Conservation (phyloP, 495 filamentous ascomycete species). For the Neurospora hispaniola region DNA sequence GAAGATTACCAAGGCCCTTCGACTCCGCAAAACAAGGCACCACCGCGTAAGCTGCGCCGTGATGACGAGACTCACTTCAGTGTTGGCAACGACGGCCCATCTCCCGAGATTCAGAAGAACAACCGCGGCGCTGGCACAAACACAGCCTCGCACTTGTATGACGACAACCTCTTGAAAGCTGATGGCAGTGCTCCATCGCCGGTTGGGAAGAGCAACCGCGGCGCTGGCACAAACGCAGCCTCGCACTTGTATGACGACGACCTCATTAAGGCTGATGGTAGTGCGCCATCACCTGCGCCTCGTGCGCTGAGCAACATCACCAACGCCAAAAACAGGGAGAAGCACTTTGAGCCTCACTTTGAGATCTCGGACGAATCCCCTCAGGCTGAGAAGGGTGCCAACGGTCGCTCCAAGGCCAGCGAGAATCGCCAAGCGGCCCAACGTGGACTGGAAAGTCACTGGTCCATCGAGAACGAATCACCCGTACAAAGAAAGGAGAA, state of each 20-base stretch:
- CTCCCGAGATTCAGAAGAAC: constrained; percentile 22
- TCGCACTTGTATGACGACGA: constrained; percentile 70
- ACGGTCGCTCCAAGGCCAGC: constrained; percentile 21
- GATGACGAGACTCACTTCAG: constrained; percentile 72
- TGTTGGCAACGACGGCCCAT: constrained; percentile 44
- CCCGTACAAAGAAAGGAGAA: constrained; percentile 42
- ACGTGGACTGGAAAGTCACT: constrained; percentile 58
- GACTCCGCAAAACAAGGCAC: constrained; percentile 43
- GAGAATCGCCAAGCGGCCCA: constrained; percentile 48
- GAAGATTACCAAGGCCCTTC: neutral
- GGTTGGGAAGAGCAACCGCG: constrained; percentile 25
- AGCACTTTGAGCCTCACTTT: constrained; percentile 68
- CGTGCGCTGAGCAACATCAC: constrained; percentile 47
- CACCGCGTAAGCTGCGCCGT: constrained; percentile 56
- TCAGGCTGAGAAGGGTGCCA: constrained; percentile 1
- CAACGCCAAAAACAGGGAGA: constrained; percentile 54
- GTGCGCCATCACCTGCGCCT: constrained; percentile 26
- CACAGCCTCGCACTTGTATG: constrained; percentile 52
- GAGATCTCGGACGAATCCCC: constrained; percentile 55
- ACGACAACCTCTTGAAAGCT: constrained; percentile 12
- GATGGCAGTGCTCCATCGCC: constrained; percentile 47
- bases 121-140: constrained; percentile 43
- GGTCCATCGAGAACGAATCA: constrained; percentile 52
- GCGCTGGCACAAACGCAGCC: constrained; percentile 47
- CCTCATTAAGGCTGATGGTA: constrained; percentile 53